Conservation (phyloP, 768 basidiomycete genomes). For the Mycena rebaudengoi region DNA sequence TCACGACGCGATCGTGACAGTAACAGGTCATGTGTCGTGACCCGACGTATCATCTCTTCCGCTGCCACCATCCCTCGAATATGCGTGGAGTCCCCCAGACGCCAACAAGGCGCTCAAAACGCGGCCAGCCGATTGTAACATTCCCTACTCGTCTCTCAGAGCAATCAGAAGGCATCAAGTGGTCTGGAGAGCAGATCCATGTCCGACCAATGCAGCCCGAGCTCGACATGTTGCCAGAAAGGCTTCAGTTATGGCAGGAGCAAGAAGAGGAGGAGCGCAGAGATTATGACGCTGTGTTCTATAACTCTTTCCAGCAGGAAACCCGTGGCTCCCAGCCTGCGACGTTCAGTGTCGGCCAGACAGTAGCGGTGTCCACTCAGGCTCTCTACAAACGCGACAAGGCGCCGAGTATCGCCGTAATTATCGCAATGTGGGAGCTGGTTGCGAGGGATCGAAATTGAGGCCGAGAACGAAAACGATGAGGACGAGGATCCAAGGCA, state of each 20-base stretch:
- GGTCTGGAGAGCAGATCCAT: conserved; percentile 3
- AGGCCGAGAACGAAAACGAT: conserved; percentile 36
- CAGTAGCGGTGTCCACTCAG: conserved; percentile 65
- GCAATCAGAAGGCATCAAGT: not conserved
- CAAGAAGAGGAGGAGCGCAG: conserved; percentile 10
- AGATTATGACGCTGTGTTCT: conserved; percentile 9
- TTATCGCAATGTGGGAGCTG: conserved; percentile 73
- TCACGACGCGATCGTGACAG: too few relatives aligned
- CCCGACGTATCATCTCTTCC: too few relatives aligned
- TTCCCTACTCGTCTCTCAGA: not conserved
- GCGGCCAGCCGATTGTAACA: conserved; percentile 21
- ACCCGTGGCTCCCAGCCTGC: conserved; percentile 24
- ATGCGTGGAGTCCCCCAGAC: conserved; percentile 7
- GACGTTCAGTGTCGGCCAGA: conserved; percentile 68
- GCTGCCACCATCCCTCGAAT: too few relatives aligned
- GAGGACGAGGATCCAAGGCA: conserved; percentile 39
- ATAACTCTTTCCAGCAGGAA: conserved; percentile 23
- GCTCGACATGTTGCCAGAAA: conserved; percentile 19
- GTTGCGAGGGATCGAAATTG: conserved; percentile 32
- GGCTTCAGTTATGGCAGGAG: conserved; percentile 1
- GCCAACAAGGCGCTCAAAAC: conserved; percentile 18
- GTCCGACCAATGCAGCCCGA: conserved; percentile 13
- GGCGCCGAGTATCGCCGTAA: conserved; percentile 72
- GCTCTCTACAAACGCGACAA: conserved; percentile 49
- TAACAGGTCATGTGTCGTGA: too few relatives aligned